These are phyloP conservation scores for Rosellinia necatrix DNA, from an alignment of 2,329 filamentous ascomycete species.

Conservation along the genomic window DNA sequence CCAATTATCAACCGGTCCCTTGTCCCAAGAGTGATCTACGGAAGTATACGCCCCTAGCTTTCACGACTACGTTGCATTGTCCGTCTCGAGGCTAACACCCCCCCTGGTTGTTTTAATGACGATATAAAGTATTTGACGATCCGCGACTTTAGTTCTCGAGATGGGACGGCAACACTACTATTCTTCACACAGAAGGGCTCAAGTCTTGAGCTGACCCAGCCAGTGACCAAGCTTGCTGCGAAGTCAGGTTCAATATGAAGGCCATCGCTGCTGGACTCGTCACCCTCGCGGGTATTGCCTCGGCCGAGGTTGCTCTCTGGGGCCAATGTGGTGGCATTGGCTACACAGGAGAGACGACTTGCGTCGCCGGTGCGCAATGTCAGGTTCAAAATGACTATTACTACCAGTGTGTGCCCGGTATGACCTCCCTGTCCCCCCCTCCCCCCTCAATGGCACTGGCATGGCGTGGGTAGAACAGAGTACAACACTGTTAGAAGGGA, in stretches of 20 bases:
- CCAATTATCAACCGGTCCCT: neutral
- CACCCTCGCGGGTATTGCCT: constrained; percentile 29
- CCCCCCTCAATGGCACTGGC: no score
- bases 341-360: constrained; percentile 41
- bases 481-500: neutral
- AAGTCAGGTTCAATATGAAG: constrained; percentile 32
- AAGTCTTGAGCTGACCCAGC: neutral
- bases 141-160: neutral
- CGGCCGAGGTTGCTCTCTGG: constrained; percentile 35
- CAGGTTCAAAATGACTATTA: constrained; percentile 42
- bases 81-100: constrained; percentile 2
- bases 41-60: constrained; percentile 21
- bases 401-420: constrained; percentile 43
- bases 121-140: constrained; percentile 4
- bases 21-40: constrained; percentile 16
- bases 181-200: neutral
- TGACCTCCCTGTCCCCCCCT: neutral
- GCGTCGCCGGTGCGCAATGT: constrained; percentile 39
- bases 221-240: neutral
- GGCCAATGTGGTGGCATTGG: constrained; percentile 44
- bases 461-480: neutral
- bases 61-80: constrained; percentile 14
- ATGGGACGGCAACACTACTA: neutral
- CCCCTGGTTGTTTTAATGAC: neutral
- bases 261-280: constrained; percentile 29